Evolutionary conservation across 441 rosid genomes (phyloP).

Genomic region (Capsella rubella): DNA sequence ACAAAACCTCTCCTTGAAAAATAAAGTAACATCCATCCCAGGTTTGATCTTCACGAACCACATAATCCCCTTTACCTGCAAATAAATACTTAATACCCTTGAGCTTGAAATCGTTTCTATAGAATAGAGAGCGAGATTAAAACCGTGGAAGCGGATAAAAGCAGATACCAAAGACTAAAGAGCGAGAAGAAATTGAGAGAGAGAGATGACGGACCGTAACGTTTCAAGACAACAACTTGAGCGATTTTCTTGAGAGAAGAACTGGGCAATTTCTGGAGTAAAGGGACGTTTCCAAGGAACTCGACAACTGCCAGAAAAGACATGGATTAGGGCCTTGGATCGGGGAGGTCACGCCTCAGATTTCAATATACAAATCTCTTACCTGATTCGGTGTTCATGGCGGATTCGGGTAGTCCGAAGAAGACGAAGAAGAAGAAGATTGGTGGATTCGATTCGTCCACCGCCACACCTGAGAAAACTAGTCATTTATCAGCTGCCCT

Average conservation of each 20-base stretch:
- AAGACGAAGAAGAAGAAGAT: too few species aligned
- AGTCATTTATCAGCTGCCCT: too few species aligned
- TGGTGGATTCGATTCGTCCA: too few species aligned
- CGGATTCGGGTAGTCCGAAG: too few species aligned
- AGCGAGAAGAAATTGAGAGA: not conserved
- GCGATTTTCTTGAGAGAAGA: constrained; percentile 78
- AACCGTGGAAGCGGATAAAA: too few species aligned
- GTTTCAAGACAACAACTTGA: constrained; percentile 55
- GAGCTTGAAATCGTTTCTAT: too few species aligned
- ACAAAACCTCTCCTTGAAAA: constrained; percentile 81
- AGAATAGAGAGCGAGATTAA: too few species aligned
- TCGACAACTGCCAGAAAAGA: constrained; percentile 64
- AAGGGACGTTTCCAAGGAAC: constrained; percentile 79
- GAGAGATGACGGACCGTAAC: constrained; percentile 63
- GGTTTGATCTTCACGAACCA: constrained; percentile 72
- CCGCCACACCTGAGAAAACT: too few species aligned
- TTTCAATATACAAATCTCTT: too few species aligned
- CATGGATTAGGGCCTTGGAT: not conserved
- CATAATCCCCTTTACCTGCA: constrained; percentile 75
- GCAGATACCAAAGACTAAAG: not conserved
- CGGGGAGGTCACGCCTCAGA: not conserved
- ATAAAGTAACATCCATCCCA: constrained; percentile 86
- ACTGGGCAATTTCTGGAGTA: constrained; percentile 81
- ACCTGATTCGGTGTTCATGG: too few species aligned
- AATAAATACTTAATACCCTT: too few species aligned